Conservation (phyloP, 306 rosid genomes). For the Medicago arabica region DNA sequence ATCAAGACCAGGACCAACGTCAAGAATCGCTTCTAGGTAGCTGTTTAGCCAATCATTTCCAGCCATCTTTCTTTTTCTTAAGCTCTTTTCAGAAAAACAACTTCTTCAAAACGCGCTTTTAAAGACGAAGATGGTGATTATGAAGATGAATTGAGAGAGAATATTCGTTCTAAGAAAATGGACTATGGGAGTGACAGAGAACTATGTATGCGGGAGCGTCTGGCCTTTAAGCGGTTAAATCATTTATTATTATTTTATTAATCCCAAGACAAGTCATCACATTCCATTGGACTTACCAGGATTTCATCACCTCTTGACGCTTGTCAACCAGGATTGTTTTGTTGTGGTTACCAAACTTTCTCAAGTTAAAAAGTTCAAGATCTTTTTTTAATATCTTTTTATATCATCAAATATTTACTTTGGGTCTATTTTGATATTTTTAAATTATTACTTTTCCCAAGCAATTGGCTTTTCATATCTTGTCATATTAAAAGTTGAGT, state of each 20-base stretch:
- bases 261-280: neutral
- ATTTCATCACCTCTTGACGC: conserved; percentile 5
- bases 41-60: conserved; percentile 98
- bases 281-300: neutral
- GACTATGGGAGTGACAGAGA: conserved; percentile 19
- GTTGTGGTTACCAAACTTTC: too few species aligned
- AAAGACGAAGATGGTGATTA: neutral
- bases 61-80: conserved; percentile 52
- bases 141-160: neutral
- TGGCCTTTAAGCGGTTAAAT: conserved; percentile 40
- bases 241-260: neutral
- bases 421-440: too few species aligned
- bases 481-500: too few species aligned
- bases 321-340: conserved; percentile 29
- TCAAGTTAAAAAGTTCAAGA: too few species aligned
- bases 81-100: neutral
- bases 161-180: conserved; percentile 36
- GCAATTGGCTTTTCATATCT: too few species aligned
- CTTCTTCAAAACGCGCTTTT: neutral
- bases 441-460: too few species aligned
- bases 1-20: conserved; percentile 86
- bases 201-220: conserved; percentile 10
- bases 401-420: too few species aligned
- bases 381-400: too few species aligned
- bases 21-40: conserved; percentile 91